Conservation (phyloP, 768 basidiomycete species). For the Megacollybia marginata region DNA sequence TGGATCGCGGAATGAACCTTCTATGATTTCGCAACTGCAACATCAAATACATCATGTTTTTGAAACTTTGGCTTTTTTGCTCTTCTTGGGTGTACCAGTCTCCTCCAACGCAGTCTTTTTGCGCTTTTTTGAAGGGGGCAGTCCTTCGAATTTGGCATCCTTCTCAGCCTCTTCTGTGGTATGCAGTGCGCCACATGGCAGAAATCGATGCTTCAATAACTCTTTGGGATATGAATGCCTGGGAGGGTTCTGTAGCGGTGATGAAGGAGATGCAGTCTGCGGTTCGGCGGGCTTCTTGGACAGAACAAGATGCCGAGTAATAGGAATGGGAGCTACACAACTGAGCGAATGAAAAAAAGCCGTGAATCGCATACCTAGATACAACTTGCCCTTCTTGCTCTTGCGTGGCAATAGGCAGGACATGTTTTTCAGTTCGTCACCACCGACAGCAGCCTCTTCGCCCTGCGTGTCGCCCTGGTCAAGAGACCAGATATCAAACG, state of each 20-base stretch:
- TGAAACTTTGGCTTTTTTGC: too few relatives aligned
- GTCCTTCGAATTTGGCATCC: too few relatives aligned
- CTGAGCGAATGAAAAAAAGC: neutral
- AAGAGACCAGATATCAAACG: slow-evolving; percentile 63
- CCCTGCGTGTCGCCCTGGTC: slow-evolving; percentile 29
- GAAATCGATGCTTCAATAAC: slow-evolving; percentile 53
- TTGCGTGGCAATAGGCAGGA: slow-evolving; percentile 61
- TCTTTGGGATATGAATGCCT: slow-evolving; percentile 53
- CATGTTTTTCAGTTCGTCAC: slow-evolving; percentile 56
- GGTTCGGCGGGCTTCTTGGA: slow-evolving; percentile 36
- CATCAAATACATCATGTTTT: too few relatives aligned
- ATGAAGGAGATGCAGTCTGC: slow-evolving; percentile 6
- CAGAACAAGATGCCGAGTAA: slow-evolving; percentile 52
- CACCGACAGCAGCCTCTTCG: slow-evolving; percentile 26
- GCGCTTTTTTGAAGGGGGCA: too few relatives aligned
- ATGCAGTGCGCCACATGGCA: slow-evolving; percentile 47
- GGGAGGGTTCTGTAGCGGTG: slow-evolving; percentile 40
- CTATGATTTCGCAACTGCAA: too few relatives aligned
- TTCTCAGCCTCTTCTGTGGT: neutral
- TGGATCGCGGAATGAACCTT: too few relatives aligned
- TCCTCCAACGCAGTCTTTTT: too few relatives aligned
- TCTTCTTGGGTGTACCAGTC: too few relatives aligned
- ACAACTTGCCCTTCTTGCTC: slow-evolving; percentile 52
- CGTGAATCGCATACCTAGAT: slow-evolving; percentile 33
- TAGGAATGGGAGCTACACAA: slow-evolving; percentile 46